Base-by-base conservation (phyloP, 2,329 filamentous ascomycete genomes). In the Fusarium sp. region DNA sequence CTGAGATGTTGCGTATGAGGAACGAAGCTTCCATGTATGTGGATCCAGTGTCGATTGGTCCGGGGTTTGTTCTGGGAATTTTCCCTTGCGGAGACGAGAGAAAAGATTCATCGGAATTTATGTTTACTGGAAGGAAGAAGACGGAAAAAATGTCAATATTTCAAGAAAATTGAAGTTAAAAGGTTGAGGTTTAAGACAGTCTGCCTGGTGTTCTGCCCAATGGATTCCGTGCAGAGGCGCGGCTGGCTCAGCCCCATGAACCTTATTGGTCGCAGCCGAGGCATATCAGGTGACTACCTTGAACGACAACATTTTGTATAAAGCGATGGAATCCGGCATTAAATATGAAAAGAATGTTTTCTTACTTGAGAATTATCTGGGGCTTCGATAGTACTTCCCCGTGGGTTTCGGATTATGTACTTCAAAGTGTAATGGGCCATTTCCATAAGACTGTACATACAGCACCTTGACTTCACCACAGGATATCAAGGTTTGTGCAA, bases 11-110 rank as follows among this genome's bases (percentile, higher is more conserved):
- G 58, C 41, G 40, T 66, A 69, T 42, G 61, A 54, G 20, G 55
- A 62, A 7, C 60, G 66, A 5, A 69, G n/a, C 25, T 32, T 57
- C 66, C 66, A 69, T 4, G 37, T 27, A 32, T 69, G 66, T n/a
- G 55, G 66, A 27, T 69, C 66, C 3, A 57, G 14, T 28, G 51
- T 32, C 20, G 28, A 49, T 14, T 69, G 42, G 16, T 66, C 37
- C 2, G 11, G 34, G 1, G 4, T 4, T 10, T 21, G 49, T 27
- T 51, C 49, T 41, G 32, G 49, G 34, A 13, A 12, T n/a, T 55
- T 12, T 23, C 41, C 30, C 46, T 42, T 41, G 10, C 66, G 55
- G 5, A 69, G 49, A 27, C 13, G 53, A 21, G 55, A 46, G 8
- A 69, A 66, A 5, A 69, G 40, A 4, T 11, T 32, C 66, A 69